Base-by-base conservation (phyloP, 2,329 filamentous ascomycete genomes). In the Fusarium pseudonygamai region DNA sequence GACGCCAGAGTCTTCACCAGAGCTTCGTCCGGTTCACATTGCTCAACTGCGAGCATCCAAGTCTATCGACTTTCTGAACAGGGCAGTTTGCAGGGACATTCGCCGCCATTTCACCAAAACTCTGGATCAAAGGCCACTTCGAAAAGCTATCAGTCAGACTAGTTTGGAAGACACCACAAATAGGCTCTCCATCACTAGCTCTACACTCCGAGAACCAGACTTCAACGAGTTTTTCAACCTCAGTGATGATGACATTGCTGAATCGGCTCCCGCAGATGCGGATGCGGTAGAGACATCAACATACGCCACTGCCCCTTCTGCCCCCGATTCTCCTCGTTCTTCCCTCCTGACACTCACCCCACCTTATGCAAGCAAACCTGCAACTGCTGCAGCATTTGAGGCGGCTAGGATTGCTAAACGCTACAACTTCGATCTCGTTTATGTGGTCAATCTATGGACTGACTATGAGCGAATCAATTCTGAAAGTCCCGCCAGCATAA, bases 391-490 rank as follows among this genome's bases (percentile, higher is more conserved):
- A 6, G 88, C 88, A 13, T 85, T 88, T 52, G 85, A 88, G 77
- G 87, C 87, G 13, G 87, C 87, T 3, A 83, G 86, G 37, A 88
- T 91, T 43, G 88, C 89, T 10, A 84, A 82, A 8, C 85, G 85
- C 60, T 89, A 89, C 78, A 83, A 87, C 60, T 89, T 91, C 59
- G 87, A 89, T 71, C 82, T 90, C 30, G 83, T 90, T 18, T 91
- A 90, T 71, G 84, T 90, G 36, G 85, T 90, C 70, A 89, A 87
- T 70, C 80, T 90, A 20, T 90, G 88, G 88, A 88, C 88, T 28
- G 78, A 79, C 28, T 65, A 71, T 53, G 70, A 72, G 22, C 66
- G 58, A 36, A 36, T 61, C 40, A 64, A 53, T 22, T 64, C 50
- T 16, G 30, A 43, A 42, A 57, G 37, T 28, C 69, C 70, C 12